Evolutionary conservation across 345 rosid species (phyloP).

Genomic region (Raphanus sativus): DNA sequence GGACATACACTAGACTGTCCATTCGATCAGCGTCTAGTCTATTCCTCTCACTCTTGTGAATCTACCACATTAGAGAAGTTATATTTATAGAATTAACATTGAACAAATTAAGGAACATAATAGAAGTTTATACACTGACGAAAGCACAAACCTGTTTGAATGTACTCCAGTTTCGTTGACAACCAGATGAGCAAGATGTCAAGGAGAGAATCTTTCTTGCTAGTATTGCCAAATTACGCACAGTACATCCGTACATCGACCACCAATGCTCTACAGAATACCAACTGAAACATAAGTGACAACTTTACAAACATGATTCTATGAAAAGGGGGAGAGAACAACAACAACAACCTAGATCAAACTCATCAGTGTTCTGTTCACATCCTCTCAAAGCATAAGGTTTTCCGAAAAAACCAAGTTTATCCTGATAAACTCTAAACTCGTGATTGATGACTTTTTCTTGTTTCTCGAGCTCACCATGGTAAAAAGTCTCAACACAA

Average conservation of each 20-base stretch:
- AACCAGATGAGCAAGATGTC: neutral
- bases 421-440: neutral
- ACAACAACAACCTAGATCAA: neutral
- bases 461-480: neutral
- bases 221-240: neutral
- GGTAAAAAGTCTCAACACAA: neutral
- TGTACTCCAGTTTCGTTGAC: neutral
- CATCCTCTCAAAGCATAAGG: neutral
- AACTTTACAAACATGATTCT: neutral
- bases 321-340: neutral
- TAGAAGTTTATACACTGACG: neutral
- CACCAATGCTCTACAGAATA: neutral
- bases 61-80: neutral
- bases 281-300: neutral
- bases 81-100: too few relatives aligned
- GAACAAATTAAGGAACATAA: neutral
- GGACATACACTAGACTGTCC: neutral
- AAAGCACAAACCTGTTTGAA: neutral
- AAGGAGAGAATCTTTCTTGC: neutral
- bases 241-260: neutral
- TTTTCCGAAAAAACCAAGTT: neutral
- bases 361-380: neutral
- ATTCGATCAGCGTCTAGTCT: neutral
- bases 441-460: neutral
- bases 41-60: neutral